Conservation (phyloP, 2,329 filamentous ascomycete genomes). For the Arthroderma sp. region DNA sequence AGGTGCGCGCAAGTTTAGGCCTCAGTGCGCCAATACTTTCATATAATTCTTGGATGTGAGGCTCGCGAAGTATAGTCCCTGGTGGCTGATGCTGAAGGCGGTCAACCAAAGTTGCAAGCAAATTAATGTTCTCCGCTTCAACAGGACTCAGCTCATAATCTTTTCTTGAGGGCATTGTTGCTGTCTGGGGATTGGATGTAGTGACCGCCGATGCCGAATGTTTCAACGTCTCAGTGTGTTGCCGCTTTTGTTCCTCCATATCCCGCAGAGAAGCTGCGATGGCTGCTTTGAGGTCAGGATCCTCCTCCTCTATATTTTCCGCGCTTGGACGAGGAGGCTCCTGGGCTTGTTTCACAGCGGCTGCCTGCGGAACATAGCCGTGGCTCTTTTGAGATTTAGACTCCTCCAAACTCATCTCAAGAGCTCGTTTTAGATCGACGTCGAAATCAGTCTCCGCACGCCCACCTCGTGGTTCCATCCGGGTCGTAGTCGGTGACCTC, state of each 20-base stretch:
- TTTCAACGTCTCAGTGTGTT: constrained; percentile 71
- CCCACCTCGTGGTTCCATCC: constrained; percentile 83
- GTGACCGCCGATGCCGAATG: constrained; percentile 53
- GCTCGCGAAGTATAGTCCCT: constrained; percentile 89
- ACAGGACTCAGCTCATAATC: constrained; percentile 89
- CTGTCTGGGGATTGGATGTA: constrained; percentile 36
- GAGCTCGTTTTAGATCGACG: constrained; percentile 80
- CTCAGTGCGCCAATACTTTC: constrained; percentile 89
- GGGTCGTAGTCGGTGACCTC: constrained; percentile 52
- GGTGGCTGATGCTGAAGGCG: constrained; percentile 88
- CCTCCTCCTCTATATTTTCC: constrained; percentile 60
- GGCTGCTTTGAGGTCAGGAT: constrained; percentile 83
- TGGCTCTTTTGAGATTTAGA: constrained; percentile 58
- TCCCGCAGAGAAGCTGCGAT: constrained; percentile 90
- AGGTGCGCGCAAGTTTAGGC: constrained; percentile 86
- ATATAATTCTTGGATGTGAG: constrained; percentile 95
- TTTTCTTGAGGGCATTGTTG: constrained; percentile 57
- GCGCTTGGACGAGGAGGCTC: constrained; percentile 26
- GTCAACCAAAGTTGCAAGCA: constrained; percentile 89
- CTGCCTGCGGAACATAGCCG: constrained; percentile 55
- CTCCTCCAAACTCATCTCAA: constrained; percentile 96
- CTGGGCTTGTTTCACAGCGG: constrained; percentile 24
- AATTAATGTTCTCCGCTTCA: constrained; percentile 93
- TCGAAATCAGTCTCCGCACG: constrained; percentile 85
- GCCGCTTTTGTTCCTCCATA: constrained; percentile 96